Evolutionary conservation across 805 yeast species (phyloP).

Genomic region (Zygosaccharomyces lentus): DNA sequence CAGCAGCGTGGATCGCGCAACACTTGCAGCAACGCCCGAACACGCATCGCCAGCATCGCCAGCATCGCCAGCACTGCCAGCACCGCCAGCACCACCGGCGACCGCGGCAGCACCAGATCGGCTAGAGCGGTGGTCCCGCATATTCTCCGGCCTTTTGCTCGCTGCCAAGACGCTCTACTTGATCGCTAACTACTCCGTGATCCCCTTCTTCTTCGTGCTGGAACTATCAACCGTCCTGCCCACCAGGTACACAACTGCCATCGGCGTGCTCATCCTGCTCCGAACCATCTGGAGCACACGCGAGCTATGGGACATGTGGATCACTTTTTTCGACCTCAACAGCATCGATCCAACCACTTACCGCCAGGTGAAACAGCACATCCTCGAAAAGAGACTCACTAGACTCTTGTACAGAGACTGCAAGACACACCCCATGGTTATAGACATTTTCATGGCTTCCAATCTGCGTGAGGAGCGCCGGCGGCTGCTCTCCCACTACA

Average conservation of each 20-base stretch:
- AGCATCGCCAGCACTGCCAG: not conserved
- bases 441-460: slow-evolving; percentile 16
- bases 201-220: slow-evolving; percentile 20
- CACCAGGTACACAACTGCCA: slow-evolving; percentile 12
- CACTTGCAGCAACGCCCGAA: too few relatives aligned
- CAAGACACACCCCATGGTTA: slow-evolving; percentile 5
- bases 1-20: not conserved
- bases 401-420: slow-evolving; percentile 10
- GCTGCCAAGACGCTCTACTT: slow-evolving; percentile 22
- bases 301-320: slow-evolving; percentile 30
- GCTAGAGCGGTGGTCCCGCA: not conserved
- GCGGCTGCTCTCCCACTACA: slow-evolving; percentile 7
- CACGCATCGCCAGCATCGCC: slow-evolving; percentile 1
- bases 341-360: slow-evolving; percentile 11
- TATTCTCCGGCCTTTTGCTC: slow-evolving; percentile 15
- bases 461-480: slow-evolving; percentile 12
- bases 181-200: slow-evolving; percentile 20
- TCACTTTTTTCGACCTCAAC: slow-evolving; percentile 18
- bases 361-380: slow-evolving; percentile 10
- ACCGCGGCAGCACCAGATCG: not conserved
- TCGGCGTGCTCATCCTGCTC: slow-evolving; percentile 14
- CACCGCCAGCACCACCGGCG: not conserved
- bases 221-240: slow-evolving; percentile 23
- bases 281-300: slow-evolving; percentile 22
- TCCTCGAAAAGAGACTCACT: slow-evolving; percentile 7